Base-by-base conservation (phyloP, 352 stramenopile species). In the Phytophthora sp. region DNA sequence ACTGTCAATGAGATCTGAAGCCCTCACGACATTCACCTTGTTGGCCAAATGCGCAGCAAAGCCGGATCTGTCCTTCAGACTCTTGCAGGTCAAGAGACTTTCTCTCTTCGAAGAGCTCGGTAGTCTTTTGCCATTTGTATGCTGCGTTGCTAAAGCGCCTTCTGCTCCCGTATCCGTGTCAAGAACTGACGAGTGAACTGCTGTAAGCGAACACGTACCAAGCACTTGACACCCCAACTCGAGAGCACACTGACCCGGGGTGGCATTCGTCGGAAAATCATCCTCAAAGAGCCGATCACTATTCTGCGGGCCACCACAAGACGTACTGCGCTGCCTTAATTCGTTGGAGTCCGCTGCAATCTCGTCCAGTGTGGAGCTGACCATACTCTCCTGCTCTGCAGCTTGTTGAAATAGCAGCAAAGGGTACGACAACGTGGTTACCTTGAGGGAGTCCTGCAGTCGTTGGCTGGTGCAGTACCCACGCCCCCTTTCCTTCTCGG, bases 1-100 rank as follows among this genome's bases (percentile, higher is more conserved):
- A 33, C 63, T 88, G 20, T 93, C 79, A 21, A 84, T 87, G 26
- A 91, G 57, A 66, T 83, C 73, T 2, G 80, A 82, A 1, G 76
- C 76, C 27, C 86, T 90, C 18, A 82, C 72, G 30, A 83, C 83
- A 26, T 74, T 82, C 2, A 90, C 68, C 21, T 82, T 82, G 58
- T 90, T 90, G 4, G 85, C 84, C 26, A 93, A 68, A 41, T 93
- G 85, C 4, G 83, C 81, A 11, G 83, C 80, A 44, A 93, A 91
- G 1, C 84, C 84, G 16, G 78, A 82, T 20, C 82, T 74, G 46
- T 79, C 73, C 46, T 86, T 87, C 21, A 89, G 52, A 46, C 57
- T 84, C 54, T 88, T 91, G 67, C 82, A 89, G 52, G 76, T 85
- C 21, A 91, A 63, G 11, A 93, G 30, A 36, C 52, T 74, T 54